phyloP scores from a whole-genome alignment of 139 green algal genomes.

The Chlamydomonas sphaeroides region DNA sequence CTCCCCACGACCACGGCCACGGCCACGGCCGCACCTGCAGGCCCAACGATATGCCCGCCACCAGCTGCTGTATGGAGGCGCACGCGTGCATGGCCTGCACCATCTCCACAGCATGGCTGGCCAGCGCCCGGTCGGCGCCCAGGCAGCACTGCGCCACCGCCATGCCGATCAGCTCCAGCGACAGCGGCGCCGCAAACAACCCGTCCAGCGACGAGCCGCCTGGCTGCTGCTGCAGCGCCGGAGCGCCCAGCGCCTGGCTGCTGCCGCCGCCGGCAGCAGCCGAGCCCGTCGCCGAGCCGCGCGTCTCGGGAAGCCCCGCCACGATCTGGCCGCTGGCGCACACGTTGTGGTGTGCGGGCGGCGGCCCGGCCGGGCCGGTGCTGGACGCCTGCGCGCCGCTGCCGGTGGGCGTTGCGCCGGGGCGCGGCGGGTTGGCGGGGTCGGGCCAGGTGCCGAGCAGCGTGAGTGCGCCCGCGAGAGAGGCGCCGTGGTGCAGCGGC shows the following conservation, averaged over 20 bases:
- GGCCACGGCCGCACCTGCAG: not conserved
- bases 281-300: no score
- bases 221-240: no score
- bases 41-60: constrained; percentile 24
- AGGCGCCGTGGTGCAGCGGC: constrained; percentile 29
- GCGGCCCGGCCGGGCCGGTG: no score
- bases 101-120: constrained; percentile 36
- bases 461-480: constrained; percentile 30
- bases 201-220: not conserved
- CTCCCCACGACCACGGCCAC: no score
- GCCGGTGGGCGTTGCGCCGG: not conserved
- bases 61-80: constrained; percentile 44
- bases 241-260: no score
- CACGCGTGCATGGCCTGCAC: constrained; percentile 42
- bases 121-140: constrained; percentile 34
- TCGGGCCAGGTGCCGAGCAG: constrained; percentile 22
- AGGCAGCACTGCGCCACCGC: constrained; percentile 39
- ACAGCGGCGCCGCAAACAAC: constrained; percentile 23
- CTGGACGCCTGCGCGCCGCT: no score
- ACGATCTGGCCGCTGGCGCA: no score
- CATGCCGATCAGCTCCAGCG: constrained; percentile 34
- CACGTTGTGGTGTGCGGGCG: no score
- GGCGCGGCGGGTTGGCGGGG: no score
- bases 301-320: no score
- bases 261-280: no score